phyloP scores from a whole-genome alignment of 2,329 filamentous ascomycete species.

The Colletotrichum lupini region DNA sequence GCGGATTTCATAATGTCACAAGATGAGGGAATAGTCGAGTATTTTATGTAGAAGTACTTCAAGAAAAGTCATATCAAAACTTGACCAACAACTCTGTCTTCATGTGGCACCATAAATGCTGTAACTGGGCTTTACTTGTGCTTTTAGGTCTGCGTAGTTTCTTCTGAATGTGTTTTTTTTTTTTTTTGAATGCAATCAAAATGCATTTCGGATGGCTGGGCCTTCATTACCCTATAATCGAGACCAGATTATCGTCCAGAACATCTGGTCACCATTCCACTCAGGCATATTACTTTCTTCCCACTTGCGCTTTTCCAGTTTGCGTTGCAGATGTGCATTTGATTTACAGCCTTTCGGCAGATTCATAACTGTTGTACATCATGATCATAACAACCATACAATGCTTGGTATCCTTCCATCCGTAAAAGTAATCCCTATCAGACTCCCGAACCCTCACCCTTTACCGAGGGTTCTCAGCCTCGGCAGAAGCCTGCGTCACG shows the following conservation, averaged over 20 bases:
- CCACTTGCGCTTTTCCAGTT: not conserved
- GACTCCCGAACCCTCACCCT: not conserved
- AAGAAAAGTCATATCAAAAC: not conserved
- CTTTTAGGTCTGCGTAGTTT: too few species aligned
- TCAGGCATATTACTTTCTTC: too few species aligned
- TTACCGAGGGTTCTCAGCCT: constrained; percentile 39
- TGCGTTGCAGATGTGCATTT: not conserved
- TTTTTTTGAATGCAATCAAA: too few species aligned
- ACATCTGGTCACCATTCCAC: too few species aligned
- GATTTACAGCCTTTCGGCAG: not conserved
- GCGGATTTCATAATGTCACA: not conserved
- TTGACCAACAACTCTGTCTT: not conserved
- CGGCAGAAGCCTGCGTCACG: constrained; percentile 49
- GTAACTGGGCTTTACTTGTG: not conserved
- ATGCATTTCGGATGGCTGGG: too few species aligned
- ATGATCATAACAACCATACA: constrained; percentile 20
- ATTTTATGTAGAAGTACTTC: not conserved
- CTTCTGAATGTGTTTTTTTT: too few species aligned
- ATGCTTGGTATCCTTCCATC: not conserved
- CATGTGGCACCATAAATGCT: not conserved
- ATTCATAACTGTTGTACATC: constrained; percentile 23
- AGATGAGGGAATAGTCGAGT: not conserved
- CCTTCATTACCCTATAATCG: too few species aligned
- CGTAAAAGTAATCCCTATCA: not conserved
- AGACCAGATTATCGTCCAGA: too few species aligned